Percentiles rank a stretch among this genome's conserved stretches.
These are phyloP conservation scores for Reutealis trisperma DNA, from an alignment of 345 rosid species.

Conservation along the genomic window DNA sequence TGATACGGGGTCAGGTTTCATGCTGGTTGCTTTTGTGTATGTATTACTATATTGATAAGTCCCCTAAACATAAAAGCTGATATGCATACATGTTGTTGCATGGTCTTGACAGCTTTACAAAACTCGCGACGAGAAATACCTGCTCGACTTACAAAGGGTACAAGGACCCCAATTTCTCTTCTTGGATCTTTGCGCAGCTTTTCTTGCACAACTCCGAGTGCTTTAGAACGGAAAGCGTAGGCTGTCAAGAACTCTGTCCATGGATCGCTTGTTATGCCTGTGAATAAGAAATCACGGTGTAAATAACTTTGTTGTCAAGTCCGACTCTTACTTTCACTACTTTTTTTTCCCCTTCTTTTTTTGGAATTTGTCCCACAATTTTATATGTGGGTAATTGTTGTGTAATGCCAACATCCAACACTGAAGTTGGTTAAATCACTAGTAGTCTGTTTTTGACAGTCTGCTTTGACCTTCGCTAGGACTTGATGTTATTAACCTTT, in stretches of 20 bases:
- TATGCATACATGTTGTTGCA: neutral
- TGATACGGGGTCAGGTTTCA: neutral
- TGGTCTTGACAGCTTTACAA: constrained; percentile 71
- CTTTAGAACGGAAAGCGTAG: constrained; percentile 39
- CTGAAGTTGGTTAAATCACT: constrained; percentile 17
- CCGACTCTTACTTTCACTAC: neutral
- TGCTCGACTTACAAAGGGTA: constrained; percentile 84
- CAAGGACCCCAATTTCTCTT: constrained; percentile 87
- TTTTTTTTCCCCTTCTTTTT: neutral
- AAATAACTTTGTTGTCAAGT: constrained; percentile 20
- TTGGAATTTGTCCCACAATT: constrained; percentile 26
- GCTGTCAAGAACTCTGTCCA: constrained; percentile 8
- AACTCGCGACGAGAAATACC: constrained; percentile 80
- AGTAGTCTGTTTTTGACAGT: constrained; percentile 13
- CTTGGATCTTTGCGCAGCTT: constrained; percentile 91
- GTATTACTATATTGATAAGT: neutral
- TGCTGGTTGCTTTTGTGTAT: neutral
- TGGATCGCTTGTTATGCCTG: constrained; percentile 26
- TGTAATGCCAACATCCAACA: constrained; percentile 16
- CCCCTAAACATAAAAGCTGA: neutral
- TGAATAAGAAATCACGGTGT: constrained; percentile 33
- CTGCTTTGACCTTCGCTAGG: constrained; percentile 6
- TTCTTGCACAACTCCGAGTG: constrained; percentile 82
- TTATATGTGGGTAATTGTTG: constrained; percentile 34
- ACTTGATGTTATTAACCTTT: constrained; percentile 9